These are phyloP conservation scores for Oenanthe javanica DNA, from an alignment of 140 eudicot genomes.

Conservation along the genomic window DNA sequence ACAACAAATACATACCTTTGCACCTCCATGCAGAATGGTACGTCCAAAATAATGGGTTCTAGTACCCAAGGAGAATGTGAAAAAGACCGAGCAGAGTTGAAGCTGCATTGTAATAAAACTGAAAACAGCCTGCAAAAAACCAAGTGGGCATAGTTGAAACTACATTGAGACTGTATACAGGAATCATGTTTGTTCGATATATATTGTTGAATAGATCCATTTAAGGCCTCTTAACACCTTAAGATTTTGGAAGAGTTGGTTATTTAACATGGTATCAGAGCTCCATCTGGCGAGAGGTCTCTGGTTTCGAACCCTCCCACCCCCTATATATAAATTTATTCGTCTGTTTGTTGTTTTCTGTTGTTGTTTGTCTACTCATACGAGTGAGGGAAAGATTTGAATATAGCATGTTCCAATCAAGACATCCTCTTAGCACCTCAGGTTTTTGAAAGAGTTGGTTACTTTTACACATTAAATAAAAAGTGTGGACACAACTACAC, in stretches of 20 bases:
- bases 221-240: not conserved
- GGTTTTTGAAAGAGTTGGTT: not conserved
- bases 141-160: not conserved
- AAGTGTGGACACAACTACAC: not conserved
- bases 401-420: not conserved
- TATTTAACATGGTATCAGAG: not conserved
- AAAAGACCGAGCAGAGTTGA: slow-evolving; percentile 94
- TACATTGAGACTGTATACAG: not conserved
- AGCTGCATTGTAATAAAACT: slow-evolving; percentile 97
- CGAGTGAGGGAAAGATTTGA: not conserved
- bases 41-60: slow-evolving; percentile 99
- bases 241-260: not conserved
- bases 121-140: slow-evolving; percentile 72
- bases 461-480: not conserved
- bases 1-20: slow-evolving; percentile 50
- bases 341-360: not conserved
- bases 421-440: not conserved
- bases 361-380: not conserved
- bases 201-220: not conserved
- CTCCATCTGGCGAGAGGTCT: not conserved
- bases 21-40: slow-evolving; percentile 98
- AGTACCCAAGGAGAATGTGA: slow-evolving; percentile 93
- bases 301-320: not conserved
- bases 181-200: not conserved
- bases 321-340: no score